Base-by-base conservation (phyloP, 129 eudicot genomes). In the Saussurea involucrata region DNA sequence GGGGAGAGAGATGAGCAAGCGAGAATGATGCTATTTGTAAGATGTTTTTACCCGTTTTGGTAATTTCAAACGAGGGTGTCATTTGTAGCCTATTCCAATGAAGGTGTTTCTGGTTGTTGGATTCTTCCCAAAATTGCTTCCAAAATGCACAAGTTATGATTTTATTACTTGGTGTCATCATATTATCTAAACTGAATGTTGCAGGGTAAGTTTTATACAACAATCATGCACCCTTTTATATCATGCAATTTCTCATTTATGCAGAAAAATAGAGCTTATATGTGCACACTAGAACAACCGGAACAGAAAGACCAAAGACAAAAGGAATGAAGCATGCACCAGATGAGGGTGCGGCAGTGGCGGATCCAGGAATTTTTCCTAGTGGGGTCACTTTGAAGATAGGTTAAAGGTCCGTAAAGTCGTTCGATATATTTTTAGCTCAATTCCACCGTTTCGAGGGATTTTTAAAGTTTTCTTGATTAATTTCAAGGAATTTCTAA, bases 111-210 rank as follows among this genome's bases (percentile, higher is more conserved):
- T 24, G 13, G 71, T 28, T 58, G 57, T 13, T 61, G 58, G 63
- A 46, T 66, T 76, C 66, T 76, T 76, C 24, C 22, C 66, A 34
- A 74, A 63, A 61, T 12, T 75, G 72, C 72, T 40, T 75, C 71
- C 68, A 76, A 76, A 67, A 29, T 77, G 13, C 66, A 55, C 12
- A 37, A 25, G 49, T 46, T 53, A 55, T 28, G 57, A n/a, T n/a
- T 20, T 46, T 76, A 77, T 68, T 68, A 15, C 60, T 46, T 49
- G 60, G 58, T 49, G 67, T 76, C 73, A 68, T 22, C 74, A 66
- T 66, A 49, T 67, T 37, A 67, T 22, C 25, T 49, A 53, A 67
- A 67, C n/a, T 37, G 13, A 37, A 36, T 74, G 42, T 22, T 36
- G 9, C 25, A 25, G 78, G 37, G 64, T 18, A 53, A 27, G 46